Evolutionary conservation across 2,329 filamentous ascomycete genomes (phyloP).

Genomic region (Paecilomyces sp.): DNA sequence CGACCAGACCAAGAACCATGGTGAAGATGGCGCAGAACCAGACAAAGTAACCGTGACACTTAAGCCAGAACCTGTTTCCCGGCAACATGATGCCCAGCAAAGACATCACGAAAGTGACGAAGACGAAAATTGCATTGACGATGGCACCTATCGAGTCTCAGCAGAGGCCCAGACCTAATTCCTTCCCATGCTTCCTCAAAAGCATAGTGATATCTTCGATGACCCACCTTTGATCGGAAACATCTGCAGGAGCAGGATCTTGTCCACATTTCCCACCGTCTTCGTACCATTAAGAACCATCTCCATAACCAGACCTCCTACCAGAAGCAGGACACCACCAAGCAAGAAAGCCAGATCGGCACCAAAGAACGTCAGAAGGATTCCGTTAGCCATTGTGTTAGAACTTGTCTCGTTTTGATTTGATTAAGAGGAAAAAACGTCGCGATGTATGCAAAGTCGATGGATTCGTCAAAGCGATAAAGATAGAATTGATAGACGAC

Average conservation of each 20-base stretch:
- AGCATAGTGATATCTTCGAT: neutral
- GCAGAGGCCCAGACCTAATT: neutral
- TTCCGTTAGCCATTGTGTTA: constrained; percentile 42
- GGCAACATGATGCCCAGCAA: constrained; percentile 65
- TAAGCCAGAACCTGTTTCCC: constrained; percentile 61
- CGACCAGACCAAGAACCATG: constrained; percentile 56
- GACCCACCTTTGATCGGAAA: constrained; percentile 48
- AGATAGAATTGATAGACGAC: neutral
- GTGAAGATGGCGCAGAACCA: constrained; percentile 58
- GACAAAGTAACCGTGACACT: constrained; percentile 59
- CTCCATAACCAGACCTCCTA: constrained; percentile 46
- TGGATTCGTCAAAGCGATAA: neutral
- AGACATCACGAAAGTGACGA: constrained; percentile 62
- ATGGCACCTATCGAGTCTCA: constrained; percentile 50
- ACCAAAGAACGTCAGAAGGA: constrained; percentile 45
- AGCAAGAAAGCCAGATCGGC: constrained; percentile 47
- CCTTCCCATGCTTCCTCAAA: neutral
- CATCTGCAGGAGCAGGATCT: constrained; percentile 44
- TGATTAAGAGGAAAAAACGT: neutral
- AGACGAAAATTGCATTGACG: constrained; percentile 64
- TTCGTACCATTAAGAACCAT: constrained; percentile 32
- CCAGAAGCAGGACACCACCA: constrained; percentile 45
- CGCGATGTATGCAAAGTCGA: neutral
- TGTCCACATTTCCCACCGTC: constrained; percentile 44
- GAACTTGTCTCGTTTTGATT: constrained; percentile 1